Evolutionary conservation across 371 early-diverging fungal species (phyloP).

Genomic region (Mucor irregularis): DNA sequence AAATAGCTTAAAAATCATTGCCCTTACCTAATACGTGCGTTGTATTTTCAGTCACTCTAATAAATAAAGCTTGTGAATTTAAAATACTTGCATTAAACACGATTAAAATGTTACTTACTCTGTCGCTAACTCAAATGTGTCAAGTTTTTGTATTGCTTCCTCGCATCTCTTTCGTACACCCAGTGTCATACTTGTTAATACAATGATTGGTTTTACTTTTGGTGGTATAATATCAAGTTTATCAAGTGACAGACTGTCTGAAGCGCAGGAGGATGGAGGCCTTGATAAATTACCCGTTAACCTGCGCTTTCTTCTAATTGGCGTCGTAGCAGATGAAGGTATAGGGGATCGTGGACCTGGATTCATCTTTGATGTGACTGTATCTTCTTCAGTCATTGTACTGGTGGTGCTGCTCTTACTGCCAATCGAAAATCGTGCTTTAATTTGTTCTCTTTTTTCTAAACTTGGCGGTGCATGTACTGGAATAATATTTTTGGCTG

Average conservation of each 20-base stretch:
- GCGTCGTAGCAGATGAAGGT: background rate
- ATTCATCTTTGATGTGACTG: background rate
- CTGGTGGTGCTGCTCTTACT: background rate
- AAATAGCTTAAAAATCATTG: background rate
- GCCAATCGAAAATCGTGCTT: constrained; percentile 40
- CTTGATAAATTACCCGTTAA: constrained; percentile 7
- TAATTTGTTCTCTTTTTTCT: constrained; percentile 35
- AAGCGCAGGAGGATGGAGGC: background rate
- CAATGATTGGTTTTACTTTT: constrained; percentile 20
- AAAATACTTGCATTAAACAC: background rate
- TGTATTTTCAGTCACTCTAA: constrained; percentile 21
- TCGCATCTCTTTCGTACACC: constrained; percentile 13
- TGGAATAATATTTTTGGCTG: background rate
- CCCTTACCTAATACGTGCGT: constrained; percentile 16
- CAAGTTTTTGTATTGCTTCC: constrained; percentile 18
- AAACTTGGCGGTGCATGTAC: constrained; percentile 18
- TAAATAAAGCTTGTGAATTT: background rate
- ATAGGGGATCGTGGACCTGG: background rate
- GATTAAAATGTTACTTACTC: constrained; percentile 20
- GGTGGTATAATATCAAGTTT: background rate
- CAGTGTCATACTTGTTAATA: constrained; percentile 25
- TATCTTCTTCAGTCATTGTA: background rate
- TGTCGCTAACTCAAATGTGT: constrained; percentile 15
- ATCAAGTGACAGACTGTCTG: background rate
- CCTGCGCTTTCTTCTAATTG: constrained; percentile 10